Evolutionary conservation across 495 filamentous ascomycete species (phyloP).

Genomic region (Aeminium ludgeri): DNA sequence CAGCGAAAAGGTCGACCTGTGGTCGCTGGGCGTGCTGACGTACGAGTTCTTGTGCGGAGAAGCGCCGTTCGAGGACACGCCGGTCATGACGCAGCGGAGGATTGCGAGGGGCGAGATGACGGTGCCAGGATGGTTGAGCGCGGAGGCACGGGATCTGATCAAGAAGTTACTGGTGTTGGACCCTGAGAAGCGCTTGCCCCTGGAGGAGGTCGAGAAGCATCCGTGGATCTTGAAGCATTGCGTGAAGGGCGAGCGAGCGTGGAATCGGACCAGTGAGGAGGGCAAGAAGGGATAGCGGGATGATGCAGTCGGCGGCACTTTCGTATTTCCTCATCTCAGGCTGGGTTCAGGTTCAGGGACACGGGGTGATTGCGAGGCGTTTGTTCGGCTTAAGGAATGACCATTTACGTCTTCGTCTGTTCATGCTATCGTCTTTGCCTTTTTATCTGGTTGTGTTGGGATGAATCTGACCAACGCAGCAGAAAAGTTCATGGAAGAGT

Average conservation of each 20-base stretch:
- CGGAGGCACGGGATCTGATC: conserved; percentile 83
- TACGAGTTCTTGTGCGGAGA: conserved; percentile 95
- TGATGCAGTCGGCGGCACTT: too few relatives aligned
- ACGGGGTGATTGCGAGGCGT: too few relatives aligned
- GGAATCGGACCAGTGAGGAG: conserved; percentile 9
- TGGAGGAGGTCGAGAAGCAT: conserved; percentile 78
- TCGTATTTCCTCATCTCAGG: too few relatives aligned
- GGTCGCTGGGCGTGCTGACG: conserved; percentile 85
- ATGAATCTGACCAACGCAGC: too few relatives aligned
- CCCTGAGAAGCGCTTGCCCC: conserved; percentile 77
- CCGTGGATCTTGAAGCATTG: conserved; percentile 98
- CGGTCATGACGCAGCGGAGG: conserved; percentile 81
- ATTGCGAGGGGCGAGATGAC: conserved; percentile 86
- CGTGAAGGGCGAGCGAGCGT: conserved; percentile 51
- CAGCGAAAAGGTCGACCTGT: conserved; percentile 87
- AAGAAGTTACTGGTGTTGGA: conserved; percentile 86
- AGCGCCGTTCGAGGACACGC: conserved; percentile 91
- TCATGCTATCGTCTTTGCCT: too few relatives aligned
- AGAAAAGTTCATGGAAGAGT: too few relatives aligned
- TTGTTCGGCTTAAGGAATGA: too few relatives aligned
- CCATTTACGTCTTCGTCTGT: too few relatives aligned
- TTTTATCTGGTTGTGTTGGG: too few relatives aligned
- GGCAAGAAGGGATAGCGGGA: conserved; percentile 6
- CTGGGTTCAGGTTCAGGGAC: too few relatives aligned
- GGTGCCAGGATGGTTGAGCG: conserved; percentile 73